Evolutionary conservation across 192 early-diverging fungal genomes (phyloP).

Genomic region (Kickxella alabastrina): DNA sequence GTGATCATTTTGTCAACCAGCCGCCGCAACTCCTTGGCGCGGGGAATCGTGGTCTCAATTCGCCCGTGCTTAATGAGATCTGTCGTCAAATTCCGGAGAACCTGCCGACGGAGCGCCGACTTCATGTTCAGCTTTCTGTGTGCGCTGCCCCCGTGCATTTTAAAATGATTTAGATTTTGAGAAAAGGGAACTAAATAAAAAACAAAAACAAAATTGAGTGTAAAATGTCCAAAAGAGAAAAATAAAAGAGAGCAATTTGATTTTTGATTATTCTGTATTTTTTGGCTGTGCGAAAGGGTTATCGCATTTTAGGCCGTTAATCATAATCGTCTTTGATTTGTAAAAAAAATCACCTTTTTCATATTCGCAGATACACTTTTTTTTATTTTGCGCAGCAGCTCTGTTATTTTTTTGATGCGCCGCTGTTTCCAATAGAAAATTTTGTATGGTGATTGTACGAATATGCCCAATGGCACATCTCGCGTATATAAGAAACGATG

Average conservation of each 20-base stretch:
- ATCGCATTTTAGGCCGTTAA: too few relatives aligned
- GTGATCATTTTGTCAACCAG: slow-evolving; percentile 88
- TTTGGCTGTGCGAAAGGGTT: too few relatives aligned
- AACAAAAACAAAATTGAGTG: not conserved
- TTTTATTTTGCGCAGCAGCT: too few relatives aligned
- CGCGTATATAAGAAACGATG: too few relatives aligned
- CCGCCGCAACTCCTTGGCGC: slow-evolving; percentile 85
- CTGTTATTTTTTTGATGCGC: too few relatives aligned
- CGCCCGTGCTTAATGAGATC: slow-evolving; percentile 83
- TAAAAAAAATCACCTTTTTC: too few relatives aligned
- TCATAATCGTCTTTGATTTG: too few relatives aligned
- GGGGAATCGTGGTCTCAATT: slow-evolving; percentile 89
- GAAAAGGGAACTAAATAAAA: not conserved
- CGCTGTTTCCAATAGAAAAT: too few relatives aligned
- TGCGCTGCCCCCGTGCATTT: slow-evolving; percentile 39
- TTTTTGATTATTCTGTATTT: not conserved
- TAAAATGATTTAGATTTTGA: not conserved
- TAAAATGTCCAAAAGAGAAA: too few relatives aligned
- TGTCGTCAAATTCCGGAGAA: slow-evolving; percentile 81
- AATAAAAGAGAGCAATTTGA: not conserved
- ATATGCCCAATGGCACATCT: too few relatives aligned
- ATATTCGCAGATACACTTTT: too few relatives aligned
- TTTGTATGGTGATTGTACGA: too few relatives aligned
- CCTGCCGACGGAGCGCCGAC: slow-evolving; percentile 62
- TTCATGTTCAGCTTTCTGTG: slow-evolving; percentile 48